A percentile compares a stretch with the other conserved stretches of the same genome.
phyloP scores from a whole-genome alignment of 164 flowering plant genomes.

The Dillenia suffruticosa region DNA sequence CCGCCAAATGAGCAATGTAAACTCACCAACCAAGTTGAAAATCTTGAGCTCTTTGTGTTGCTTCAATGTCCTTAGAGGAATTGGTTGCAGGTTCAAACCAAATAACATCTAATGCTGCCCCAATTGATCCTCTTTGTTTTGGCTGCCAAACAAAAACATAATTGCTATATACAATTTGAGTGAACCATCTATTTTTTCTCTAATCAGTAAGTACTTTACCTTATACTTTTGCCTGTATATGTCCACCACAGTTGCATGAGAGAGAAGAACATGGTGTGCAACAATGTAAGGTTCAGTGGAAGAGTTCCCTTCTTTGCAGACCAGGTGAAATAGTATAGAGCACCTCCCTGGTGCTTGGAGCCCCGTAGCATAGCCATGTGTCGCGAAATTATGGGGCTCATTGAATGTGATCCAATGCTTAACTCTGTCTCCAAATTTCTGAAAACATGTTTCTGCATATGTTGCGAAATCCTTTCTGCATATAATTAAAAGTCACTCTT shows the following conservation, averaged over 20 bases:
- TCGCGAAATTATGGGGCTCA: conserved; percentile 35
- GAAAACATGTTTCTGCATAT: conserved; percentile 78
- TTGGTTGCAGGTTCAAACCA: neutral
- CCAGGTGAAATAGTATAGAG: conserved; percentile 12
- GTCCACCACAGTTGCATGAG: conserved; percentile 9
- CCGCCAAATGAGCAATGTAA: too few species aligned
- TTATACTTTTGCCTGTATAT: conserved; percentile 6
- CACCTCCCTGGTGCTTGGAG: conserved; percentile 13
- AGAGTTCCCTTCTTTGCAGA: conserved; percentile 13
- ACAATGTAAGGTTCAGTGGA: conserved; percentile 13
- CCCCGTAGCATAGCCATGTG: conserved; percentile 14
- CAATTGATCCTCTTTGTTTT: neutral
- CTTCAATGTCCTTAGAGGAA: neutral
- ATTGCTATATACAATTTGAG: neutral
- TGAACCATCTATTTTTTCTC: neutral
- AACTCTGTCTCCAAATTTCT: conserved; percentile 86
- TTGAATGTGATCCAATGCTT: conserved; percentile 95
- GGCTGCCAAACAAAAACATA: neutral
- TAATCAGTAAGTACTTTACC: neutral
- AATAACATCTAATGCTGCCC: neutral
- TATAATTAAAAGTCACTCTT: conserved; percentile 71
- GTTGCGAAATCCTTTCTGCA: conserved; percentile 78
- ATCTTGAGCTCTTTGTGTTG: conserved; percentile 2
- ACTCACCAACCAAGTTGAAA: conserved; percentile 46
- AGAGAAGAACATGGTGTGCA: conserved; percentile 10